These are phyloP conservation scores for Sindora glabra DNA, from an alignment of 306 rosid species.

Conservation along the genomic window DNA sequence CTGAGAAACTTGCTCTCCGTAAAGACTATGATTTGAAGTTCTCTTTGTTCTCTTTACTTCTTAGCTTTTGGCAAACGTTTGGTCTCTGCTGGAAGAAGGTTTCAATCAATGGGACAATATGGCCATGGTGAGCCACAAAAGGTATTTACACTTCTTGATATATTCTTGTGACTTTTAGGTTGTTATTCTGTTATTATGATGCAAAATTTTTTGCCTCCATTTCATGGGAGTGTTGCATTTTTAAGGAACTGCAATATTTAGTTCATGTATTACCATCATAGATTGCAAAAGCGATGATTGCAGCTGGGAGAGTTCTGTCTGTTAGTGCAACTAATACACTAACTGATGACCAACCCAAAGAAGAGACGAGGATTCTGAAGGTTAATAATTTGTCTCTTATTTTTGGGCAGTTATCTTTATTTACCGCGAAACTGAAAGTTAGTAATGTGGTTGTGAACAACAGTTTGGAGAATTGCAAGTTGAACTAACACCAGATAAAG, in stretches of 20 bases:
- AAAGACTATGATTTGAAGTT: conserved; percentile 12
- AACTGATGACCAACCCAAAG: conserved; percentile 42
- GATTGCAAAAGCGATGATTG: conserved; percentile 71
- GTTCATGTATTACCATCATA: conserved; percentile 30
- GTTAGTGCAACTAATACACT: conserved; percentile 35
- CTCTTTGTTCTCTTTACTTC: conserved; percentile 23
- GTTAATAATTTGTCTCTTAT: conserved; percentile 29
- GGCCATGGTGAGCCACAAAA: conserved; percentile 86
- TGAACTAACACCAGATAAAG: conserved; percentile 69
- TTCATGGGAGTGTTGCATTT: background rate
- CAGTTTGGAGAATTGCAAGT: conserved; percentile 95
- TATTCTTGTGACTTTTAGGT: background rate
- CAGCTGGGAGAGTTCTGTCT: conserved; percentile 64
- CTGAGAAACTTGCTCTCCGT: background rate
- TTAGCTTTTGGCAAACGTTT: conserved; percentile 84
- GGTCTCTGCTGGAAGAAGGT: conserved; percentile 75
- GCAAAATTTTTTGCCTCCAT: no score
- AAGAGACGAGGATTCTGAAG: conserved; percentile 60
- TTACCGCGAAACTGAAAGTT: conserved; percentile 3
- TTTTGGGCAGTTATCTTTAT: conserved; percentile 3
- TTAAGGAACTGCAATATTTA: conserved; percentile 15
- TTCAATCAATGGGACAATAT: conserved; percentile 91
- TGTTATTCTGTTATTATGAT: no score
- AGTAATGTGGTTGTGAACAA: conserved; percentile 20
- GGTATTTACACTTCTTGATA: conserved; percentile 39